A percentile compares a stretch with the other conserved stretches of the same genome.
Evolutionary conservation across 163 green algal species (phyloP).

Genomic region (Scenedesmus sp.): DNA sequence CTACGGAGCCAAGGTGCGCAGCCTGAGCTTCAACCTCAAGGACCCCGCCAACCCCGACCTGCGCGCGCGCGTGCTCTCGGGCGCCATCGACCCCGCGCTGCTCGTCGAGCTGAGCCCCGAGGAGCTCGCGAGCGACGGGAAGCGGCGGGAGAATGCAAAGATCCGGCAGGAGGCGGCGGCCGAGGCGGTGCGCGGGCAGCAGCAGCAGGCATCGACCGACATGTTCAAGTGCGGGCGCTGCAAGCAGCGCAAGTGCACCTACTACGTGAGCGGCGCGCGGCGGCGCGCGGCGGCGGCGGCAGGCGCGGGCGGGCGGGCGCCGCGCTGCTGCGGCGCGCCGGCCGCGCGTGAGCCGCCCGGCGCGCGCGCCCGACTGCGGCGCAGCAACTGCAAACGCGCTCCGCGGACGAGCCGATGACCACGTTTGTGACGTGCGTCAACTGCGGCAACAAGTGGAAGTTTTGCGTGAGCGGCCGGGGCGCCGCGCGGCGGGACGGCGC

Average conservation of each 20-base stretch:
- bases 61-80: constrained; percentile 70
- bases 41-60: constrained; percentile 93
- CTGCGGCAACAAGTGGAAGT: constrained; percentile 89
- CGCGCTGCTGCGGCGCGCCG: too few relatives aligned
- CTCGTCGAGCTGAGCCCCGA: constrained; percentile 82
- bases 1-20: constrained; percentile 59
- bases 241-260: constrained; percentile 86
- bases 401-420: constrained; percentile 91
- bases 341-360: too few relatives aligned
- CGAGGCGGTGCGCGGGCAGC: constrained; percentile 68
- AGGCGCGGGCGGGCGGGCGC: too few relatives aligned
- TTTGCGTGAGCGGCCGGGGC: too few relatives aligned
- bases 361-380: too few relatives aligned
- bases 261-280: constrained; percentile 77
- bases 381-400: constrained; percentile 85
- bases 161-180: constrained; percentile 85
- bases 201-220: constrained; percentile 70
- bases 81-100: constrained; percentile 63
- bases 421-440: constrained; percentile 94
- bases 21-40: constrained; percentile 95
- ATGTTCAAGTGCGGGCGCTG: constrained; percentile 89
- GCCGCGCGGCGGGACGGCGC: too few relatives aligned
- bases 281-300: too few relatives aligned
- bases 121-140: constrained; percentile 84
- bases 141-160: constrained; percentile 75